A percentile compares a stretch with the other conserved stretches of the same genome.
Conservation (phyloP, 129 eudicot genomes). For the Artemisia argyi region DNA sequence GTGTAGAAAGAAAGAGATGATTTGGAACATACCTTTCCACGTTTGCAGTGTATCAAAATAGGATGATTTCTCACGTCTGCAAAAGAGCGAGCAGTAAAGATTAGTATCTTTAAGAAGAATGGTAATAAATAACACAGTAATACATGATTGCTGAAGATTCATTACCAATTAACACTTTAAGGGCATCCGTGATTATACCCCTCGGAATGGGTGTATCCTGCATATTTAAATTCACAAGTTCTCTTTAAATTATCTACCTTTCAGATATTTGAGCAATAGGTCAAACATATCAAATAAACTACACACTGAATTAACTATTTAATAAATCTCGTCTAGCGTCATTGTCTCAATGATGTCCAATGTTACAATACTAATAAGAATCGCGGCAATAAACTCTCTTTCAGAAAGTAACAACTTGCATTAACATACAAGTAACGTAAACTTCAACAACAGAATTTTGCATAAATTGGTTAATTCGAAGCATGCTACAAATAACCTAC, state of each 20-base stretch:
- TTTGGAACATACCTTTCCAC: constrained; percentile 55
- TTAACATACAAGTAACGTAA: no score
- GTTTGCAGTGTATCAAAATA: constrained; percentile 60
- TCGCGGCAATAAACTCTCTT: not conserved
- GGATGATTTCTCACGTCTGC: constrained; percentile 69
- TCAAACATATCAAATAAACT: no score
- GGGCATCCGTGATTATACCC: constrained; percentile 49
- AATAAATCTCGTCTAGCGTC: no score
- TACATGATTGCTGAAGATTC: not conserved
- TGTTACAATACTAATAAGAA: not conserved
- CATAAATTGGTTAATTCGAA: not conserved
- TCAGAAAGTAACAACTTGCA: no score
- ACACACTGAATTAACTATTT: no score
- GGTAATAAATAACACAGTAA: not conserved
- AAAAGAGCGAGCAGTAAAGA: constrained; percentile 14
- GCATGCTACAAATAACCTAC: no score
- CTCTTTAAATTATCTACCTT: not conserved
- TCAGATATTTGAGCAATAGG: no score
- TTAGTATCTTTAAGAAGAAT: not conserved
- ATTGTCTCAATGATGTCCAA: no score
- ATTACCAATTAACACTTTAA: constrained; percentile 56
- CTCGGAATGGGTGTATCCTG: constrained; percentile 51
- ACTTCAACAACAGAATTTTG: not conserved
- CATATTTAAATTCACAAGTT: not conserved
- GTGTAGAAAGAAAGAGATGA: not conserved